These are phyloP conservation scores for Microbotryum silenes-acaulis DNA, from an alignment of 1,284 basidiomycete species.

Conservation along the genomic window DNA sequence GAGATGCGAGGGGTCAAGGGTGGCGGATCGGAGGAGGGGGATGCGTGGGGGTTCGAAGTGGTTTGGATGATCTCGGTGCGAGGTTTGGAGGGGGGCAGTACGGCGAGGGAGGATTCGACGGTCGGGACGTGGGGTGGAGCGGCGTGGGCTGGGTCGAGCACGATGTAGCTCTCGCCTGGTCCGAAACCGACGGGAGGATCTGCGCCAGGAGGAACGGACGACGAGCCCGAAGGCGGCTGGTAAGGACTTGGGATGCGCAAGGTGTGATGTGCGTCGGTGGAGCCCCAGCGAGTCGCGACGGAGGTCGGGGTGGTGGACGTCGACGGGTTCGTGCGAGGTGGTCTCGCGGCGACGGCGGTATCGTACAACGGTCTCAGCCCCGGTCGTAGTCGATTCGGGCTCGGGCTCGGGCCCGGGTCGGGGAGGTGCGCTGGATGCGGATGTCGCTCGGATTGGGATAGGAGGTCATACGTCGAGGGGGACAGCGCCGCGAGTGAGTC, in stretches of 20 bases:
- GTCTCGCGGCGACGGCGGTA: constrained; percentile 38
- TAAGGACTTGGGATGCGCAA: no score
- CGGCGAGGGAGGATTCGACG: no score
- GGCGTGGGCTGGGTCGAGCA: no score
- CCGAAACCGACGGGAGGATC: no score
- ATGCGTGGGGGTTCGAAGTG: constrained; percentile 24
- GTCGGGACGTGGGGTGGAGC: no score
- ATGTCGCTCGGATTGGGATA: constrained; percentile 52
- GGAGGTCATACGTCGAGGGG: constrained; percentile 73
- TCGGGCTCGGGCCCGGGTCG: constrained; percentile 48
- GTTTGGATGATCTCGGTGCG: constrained; percentile 53
- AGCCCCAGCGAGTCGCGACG: constrained; percentile 27
- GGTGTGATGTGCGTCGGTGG: not conserved
- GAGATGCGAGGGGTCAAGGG: constrained; percentile 19
- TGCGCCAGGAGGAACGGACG: no score
- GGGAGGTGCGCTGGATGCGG: constrained; percentile 50
- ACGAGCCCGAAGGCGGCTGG: no score
- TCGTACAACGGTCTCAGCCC: constrained; percentile 35
- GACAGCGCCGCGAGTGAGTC: constrained; percentile 72
- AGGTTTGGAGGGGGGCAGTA: no score
- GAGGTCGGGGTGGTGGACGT: constrained; percentile 45
- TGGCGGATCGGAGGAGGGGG: not conserved
- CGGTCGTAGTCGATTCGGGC: constrained; percentile 55
- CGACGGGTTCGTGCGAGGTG: constrained; percentile 40
- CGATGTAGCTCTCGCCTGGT: no score